Base-by-base conservation (phyloP, 108 stramenopile species). In the Epithemia pelagica region DNA sequence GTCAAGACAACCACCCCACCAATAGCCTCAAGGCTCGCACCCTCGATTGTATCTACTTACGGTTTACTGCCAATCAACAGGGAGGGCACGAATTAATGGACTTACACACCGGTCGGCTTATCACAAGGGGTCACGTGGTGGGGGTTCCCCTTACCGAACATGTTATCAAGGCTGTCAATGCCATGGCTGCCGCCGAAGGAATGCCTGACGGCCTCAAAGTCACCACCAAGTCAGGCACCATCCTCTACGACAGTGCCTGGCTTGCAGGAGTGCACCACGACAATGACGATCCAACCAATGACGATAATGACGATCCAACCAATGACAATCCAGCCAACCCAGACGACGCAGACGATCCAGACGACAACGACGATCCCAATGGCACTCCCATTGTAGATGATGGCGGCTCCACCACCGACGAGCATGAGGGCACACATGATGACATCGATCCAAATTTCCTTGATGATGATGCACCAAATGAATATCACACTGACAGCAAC, bases 241-340 rank as follows among this genome's bases (percentile, higher is more conserved):
- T 64, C 1, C 31, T 57, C 1, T 64, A 64, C 70, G 63, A 71
- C 54, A 2, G 22, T 64, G 62, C 62, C 19, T 71, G 70, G 68
- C 56, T 74, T 69, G 62, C 74, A 69, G 74, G 74, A 74, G 74
- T 74, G 74, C 28, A 69, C 33, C 37, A 69, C 22, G 62, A 74
- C 24, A 20, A 30, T 32, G 62, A 64, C 18, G 21, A 21, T 15
- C 26, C 27, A 15, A 51, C 26, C 10, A 51, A 52, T 52, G 64
- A n/a, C n/a, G n/a, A n/a, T n/a, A n/a, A n/a, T n/a, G n/a, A n/a
- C n/a, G n/a, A n/a, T n/a, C n/a, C n/a, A 65, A 19, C n/a, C n/a
- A n/a, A n/a, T n/a, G n/a, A n/a, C n/a, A n/a, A 61, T 32, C 23
- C 18, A 26, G 26, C 57, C 30, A 61, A 29, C 26, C 28, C 26